Conservation (phyloP, 2,329 filamentous ascomycete genomes). For the Phialophora tarda region DNA sequence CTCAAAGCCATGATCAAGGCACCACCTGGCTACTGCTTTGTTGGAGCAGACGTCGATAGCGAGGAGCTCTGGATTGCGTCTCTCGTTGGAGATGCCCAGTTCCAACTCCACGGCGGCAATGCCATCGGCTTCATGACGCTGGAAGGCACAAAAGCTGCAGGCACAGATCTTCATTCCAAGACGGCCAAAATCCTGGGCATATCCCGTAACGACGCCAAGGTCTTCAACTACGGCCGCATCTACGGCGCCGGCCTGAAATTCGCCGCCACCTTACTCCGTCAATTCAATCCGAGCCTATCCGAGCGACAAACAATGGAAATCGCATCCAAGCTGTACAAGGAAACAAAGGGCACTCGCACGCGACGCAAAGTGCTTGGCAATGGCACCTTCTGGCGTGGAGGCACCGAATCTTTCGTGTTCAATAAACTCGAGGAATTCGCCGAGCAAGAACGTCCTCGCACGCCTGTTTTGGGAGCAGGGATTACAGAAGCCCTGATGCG, state of each 20-base stretch:
- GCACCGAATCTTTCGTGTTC: conserved; percentile 97
- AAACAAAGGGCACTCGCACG: conserved; percentile 89
- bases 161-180: conserved; percentile 91
- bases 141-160: conserved; percentile 91
- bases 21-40: conserved; percentile 87
- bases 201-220: conserved; percentile 90
- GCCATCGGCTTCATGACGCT: conserved; percentile 99
- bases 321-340: conserved; percentile 80
- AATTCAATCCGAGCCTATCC: conserved; percentile 86
- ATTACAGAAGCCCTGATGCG: conserved; percentile 95
- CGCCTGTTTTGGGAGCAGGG: conserved; percentile 88
- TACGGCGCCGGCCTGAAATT: conserved; percentile 98
- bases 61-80: conserved; percentile 98
- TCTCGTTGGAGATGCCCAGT: conserved; percentile 90
- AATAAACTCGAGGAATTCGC: conserved; percentile 98
- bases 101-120: conserved; percentile 93
- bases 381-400: conserved; percentile 90
- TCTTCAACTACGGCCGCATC: conserved; percentile 98
- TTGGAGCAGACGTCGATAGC: conserved; percentile 96
- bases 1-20: conserved; percentile 96
- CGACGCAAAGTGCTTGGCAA: conserved; percentile 69
- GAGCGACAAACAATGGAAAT: conserved; percentile 78
- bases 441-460: conserved; percentile 87
- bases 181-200: conserved; percentile 93
- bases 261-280: conserved; percentile 82